phyloP scores from a whole-genome alignment of 2,329 filamentous ascomycete genomes.

The Colletotrichum gloeosporioides region DNA sequence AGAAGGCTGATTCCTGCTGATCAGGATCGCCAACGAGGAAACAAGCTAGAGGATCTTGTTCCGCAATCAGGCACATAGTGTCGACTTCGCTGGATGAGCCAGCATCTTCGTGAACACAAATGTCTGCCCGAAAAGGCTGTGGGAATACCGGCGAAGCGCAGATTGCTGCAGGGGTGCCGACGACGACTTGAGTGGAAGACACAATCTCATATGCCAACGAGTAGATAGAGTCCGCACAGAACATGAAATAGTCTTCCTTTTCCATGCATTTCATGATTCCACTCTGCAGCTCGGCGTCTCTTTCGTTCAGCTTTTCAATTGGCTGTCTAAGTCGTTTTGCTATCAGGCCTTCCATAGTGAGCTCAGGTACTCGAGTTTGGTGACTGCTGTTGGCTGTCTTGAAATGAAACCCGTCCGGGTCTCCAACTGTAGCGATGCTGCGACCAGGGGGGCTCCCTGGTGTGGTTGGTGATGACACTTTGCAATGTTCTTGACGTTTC shows the following conservation, averaged over 20 bases:
- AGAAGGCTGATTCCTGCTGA: not conserved
- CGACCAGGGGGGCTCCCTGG: fast-evolving
- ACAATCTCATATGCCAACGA: not conserved
- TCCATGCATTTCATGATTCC: not conserved
- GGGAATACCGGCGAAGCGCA: not conserved
- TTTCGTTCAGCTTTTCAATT: not conserved
- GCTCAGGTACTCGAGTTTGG: not conserved
- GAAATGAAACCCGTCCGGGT: not conserved
- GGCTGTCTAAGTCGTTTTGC: not conserved
- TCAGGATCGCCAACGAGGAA: not conserved
- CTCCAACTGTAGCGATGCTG: not conserved
- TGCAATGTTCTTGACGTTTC: not conserved
- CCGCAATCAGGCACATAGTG: not conserved
- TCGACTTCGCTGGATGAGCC: not conserved
- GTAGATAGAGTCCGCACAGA: not conserved
- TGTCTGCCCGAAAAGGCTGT: not conserved
- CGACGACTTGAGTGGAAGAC: not conserved
- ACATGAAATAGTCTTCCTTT: not conserved
- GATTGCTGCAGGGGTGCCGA: not conserved
- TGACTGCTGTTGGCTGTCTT: not conserved
- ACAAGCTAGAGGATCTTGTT: not conserved
- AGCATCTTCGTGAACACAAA: not conserved
- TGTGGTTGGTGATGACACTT: not conserved
- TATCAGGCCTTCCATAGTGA: not conserved
- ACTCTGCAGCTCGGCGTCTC: not conserved